Base-by-base conservation (phyloP, 2,329 filamentous ascomycete species). In the Pestalotiopsis fici region DNA sequence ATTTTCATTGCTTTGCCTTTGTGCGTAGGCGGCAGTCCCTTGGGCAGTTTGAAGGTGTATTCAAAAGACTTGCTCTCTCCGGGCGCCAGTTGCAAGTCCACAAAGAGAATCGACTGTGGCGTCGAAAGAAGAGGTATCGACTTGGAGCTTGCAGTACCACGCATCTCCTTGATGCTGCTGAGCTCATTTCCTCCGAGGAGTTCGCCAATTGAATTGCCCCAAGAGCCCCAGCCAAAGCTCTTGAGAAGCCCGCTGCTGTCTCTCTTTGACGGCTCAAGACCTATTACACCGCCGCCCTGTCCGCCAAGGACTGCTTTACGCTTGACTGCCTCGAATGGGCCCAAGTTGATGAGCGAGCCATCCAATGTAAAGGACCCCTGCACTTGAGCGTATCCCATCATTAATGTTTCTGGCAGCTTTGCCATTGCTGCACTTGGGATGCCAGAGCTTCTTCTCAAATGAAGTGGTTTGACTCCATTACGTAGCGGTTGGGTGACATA, bases 361-460 rank as follows among this genome's bases (percentile, higher is more conserved):
- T 99, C 96, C 6, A 99, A 82, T 0, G 90, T 94, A 73, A 99
- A 99, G 0, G 93, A 95, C 3, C 96, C 96, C 78, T 94, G 93
- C 2, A 98, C 89, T 74, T 99, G 96, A 2, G 93, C 95, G 79
- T 97, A 99, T 0, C 95, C 96, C 96, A 99, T 99, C 90, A 99
- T 97, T 65, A 99, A 82, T 1, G 91, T 91, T 77, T 98, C 95
- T 0, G 93, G 90, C 50, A 84, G 78, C 73, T 81, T 83, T 54
- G 83, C 77, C 59, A 82, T 81, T 69, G 82, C 80, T 67, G 78
- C 76, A 65, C 70, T 78, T 68, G 78, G 74, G 65, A 85, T 74
- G 64, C 79, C 81, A 31, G 86, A 85, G 68, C 79, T 81, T 62
- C 82, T 81, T 67, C 86, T 82, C 15, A 84, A 74, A 70, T 87